Evolutionary conservation across 176 grass and related monocot genomes (phyloP).

Genomic region (Pharus latifolius): DNA sequence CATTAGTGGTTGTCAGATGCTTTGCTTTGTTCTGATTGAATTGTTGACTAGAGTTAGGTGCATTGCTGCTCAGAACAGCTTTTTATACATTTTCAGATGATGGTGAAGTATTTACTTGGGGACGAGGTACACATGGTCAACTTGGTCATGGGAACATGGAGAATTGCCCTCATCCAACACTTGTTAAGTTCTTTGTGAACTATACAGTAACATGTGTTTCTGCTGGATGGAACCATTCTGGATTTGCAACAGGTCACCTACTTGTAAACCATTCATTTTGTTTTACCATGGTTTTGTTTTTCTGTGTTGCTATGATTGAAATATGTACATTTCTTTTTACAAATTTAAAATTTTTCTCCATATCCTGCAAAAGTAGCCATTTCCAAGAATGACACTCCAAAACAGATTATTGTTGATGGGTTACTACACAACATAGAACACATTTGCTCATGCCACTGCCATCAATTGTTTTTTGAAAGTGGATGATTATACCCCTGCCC

Average conservation of each 20-base stretch:
- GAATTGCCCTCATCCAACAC: conserved; percentile 38
- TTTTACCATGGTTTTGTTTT: neutral
- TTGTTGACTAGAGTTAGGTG: neutral
- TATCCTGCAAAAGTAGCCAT: too few relatives aligned
- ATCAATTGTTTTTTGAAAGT: too few relatives aligned
- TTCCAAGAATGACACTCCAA: too few relatives aligned
- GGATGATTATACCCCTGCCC: too few relatives aligned
- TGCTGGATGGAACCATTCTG: conserved; percentile 98
- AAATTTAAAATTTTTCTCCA: too few relatives aligned
- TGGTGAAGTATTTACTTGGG: conserved; percentile 76
- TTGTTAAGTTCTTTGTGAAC: conserved; percentile 58
- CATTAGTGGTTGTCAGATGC: neutral
- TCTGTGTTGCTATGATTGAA: neutral
- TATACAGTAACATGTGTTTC: conserved; percentile 51
- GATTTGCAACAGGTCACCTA: conserved; percentile 78
- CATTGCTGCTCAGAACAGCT: neutral
- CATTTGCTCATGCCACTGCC: too few relatives aligned
- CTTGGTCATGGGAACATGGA: conserved; percentile 66
- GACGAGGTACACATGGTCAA: conserved; percentile 70
- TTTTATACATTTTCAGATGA: conserved; percentile 48
- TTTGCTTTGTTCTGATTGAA: neutral
- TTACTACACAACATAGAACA: too few relatives aligned
- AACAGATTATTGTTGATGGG: too few relatives aligned
- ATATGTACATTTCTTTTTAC: too few relatives aligned
- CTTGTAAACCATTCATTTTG: conserved; percentile 8